These are phyloP conservation scores for Talaromyces sp. DNA, from an alignment of 2,329 filamentous ascomycete genomes.

Conservation along the genomic window DNA sequence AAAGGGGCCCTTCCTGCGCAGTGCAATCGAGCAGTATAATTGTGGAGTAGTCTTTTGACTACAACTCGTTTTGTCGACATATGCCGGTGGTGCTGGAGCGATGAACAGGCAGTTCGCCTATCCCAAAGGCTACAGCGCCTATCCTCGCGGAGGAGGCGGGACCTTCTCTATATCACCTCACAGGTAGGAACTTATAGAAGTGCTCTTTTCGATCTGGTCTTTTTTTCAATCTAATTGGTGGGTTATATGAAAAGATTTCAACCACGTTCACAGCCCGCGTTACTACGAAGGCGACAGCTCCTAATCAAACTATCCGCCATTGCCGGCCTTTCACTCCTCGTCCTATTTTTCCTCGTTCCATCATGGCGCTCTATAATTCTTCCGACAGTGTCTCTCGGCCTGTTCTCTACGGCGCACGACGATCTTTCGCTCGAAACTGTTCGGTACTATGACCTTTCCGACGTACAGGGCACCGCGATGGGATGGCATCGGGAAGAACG, in stretches of 20 bases:
- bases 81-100: conserved; percentile 51
- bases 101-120: conserved; percentile 86
- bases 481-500: conserved; percentile 97
- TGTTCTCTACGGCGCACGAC: conserved; percentile 61
- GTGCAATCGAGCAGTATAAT: neutral
- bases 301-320: conserved; percentile 65
- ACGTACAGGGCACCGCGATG: conserved; percentile 84
- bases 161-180: conserved; percentile 88
- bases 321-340: conserved; percentile 56
- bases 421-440: conserved; percentile 88
- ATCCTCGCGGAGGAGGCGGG: conserved; percentile 65
- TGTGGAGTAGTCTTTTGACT: neutral
- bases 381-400: conserved; percentile 64
- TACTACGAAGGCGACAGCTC: conserved; percentile 71
- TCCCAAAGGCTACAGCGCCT: conserved; percentile 70
- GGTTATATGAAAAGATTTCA: conserved; percentile 64
- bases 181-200: conserved; percentile 58
- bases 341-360: conserved; percentile 71
- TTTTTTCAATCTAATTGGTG: neutral
- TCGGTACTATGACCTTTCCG: conserved; percentile 91
- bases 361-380: conserved; percentile 66
- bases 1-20: neutral
- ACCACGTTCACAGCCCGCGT: conserved; percentile 71
- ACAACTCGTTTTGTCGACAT: conserved; percentile 20
- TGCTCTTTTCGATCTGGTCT: neutral